phyloP scores from a whole-genome alignment of 2,329 filamentous ascomycete genomes.

The Pseudogymnoascus pannorum region DNA sequence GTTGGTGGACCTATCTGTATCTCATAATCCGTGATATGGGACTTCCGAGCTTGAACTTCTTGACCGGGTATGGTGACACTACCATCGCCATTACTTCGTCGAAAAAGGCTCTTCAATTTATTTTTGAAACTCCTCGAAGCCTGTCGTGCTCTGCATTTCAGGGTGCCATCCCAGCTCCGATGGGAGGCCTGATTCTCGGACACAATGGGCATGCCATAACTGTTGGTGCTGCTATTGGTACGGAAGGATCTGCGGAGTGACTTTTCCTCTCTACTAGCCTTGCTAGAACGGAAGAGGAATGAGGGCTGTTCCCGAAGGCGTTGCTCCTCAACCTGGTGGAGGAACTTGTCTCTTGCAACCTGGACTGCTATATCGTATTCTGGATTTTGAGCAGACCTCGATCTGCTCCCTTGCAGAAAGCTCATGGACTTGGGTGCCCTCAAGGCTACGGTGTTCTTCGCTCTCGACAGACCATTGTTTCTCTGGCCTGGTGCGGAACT shows the following conservation, averaged over 20 bases:
- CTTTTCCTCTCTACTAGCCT: constrained; percentile 22
- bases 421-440: constrained; percentile 49
- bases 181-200: constrained; percentile 18
- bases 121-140: constrained; percentile 55
- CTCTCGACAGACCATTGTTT: constrained; percentile 9
- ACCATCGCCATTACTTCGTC: constrained; percentile 32
- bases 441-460: constrained; percentile 26
- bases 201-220: constrained; percentile 28
- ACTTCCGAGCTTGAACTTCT: constrained; percentile 40
- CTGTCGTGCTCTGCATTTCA: constrained; percentile 50
- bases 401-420: constrained; percentile 36
- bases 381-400: constrained; percentile 20
- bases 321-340: constrained; percentile 31
- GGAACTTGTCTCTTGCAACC: constrained; percentile 32
- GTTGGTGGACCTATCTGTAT: constrained; percentile 17
- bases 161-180: constrained; percentile 27
- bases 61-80: constrained; percentile 39
- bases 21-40: constrained; percentile 23
- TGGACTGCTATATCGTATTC: constrained; percentile 32
- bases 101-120: constrained; percentile 53
- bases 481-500: background rate
- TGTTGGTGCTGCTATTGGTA: constrained; percentile 37
- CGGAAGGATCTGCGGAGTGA: constrained; percentile 43
- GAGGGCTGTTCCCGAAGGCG: constrained; percentile 37
- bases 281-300: constrained; percentile 34